Conservation (phyloP, 371 early-diverging fungal species). For the Cladochytrium tenue region DNA sequence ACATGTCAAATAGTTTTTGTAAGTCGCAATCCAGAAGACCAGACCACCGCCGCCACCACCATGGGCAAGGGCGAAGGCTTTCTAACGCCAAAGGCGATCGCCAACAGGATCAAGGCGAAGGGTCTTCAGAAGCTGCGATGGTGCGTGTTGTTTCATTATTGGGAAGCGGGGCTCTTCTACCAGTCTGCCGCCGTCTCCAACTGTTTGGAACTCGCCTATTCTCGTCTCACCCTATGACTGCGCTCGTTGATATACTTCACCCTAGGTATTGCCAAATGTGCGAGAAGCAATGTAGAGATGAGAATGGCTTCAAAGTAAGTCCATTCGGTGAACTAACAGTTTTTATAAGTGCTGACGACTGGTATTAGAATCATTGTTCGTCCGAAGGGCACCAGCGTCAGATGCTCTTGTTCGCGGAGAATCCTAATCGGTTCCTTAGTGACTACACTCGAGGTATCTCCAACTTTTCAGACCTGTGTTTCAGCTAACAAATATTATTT, state of each 20-base stretch:
- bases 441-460: conserved; percentile 33
- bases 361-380: conserved; percentile 76
- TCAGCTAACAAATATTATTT: no score
- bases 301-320: conserved; percentile 86
- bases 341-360: background rate
- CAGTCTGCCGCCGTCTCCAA: no score
- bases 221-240: no score
- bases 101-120: conserved; percentile 67
- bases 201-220: no score
- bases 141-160: no score
- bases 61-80: conserved; percentile 23
- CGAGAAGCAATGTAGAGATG: conserved; percentile 76
- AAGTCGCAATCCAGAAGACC: no score
- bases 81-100: conserved; percentile 44
- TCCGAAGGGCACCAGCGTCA: conserved; percentile 93
- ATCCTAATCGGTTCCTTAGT: conserved; percentile 38
- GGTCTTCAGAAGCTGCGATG: conserved; percentile 91
- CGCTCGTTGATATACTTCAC: no score
- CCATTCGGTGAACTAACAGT: conserved; percentile 15
- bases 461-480: no score
- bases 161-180: no score
- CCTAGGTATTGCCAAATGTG: conserved; percentile 81
- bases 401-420: conserved; percentile 87
- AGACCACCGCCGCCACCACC: conserved; percentile 10
- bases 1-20: no score